Percentiles rank a stretch among this genome's conserved stretches.
Evolutionary conservation across 148 eudicot genomes (phyloP).

Genomic region (Limonium bicolor): DNA sequence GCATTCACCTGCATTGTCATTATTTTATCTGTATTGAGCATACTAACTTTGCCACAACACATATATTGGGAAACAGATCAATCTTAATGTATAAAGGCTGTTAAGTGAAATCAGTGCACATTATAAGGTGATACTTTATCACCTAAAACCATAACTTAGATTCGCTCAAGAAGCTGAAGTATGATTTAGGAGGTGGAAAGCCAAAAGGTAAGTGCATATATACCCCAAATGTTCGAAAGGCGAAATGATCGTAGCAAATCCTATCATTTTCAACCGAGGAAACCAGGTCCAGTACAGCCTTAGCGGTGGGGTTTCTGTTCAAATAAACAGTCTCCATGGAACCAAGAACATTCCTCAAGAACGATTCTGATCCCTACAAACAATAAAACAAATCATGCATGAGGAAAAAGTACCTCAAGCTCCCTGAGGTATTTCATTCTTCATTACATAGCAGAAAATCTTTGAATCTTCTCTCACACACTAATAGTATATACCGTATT

Average conservation of each 20-base stretch:
- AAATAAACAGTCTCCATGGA: constrained; percentile 70
- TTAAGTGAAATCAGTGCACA: too few relatives aligned
- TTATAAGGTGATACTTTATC: too few relatives aligned
- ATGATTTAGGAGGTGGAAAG: too few relatives aligned
- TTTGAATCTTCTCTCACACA: too few relatives aligned
- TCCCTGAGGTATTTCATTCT: too few relatives aligned
- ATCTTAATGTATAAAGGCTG: not conserved
- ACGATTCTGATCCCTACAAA: constrained; percentile 74
- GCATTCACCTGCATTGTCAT: constrained; percentile 44
- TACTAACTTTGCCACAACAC: not conserved
- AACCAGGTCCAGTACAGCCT: constrained; percentile 68
- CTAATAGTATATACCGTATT: too few relatives aligned
- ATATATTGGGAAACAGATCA: not conserved
- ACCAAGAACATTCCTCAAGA: constrained; percentile 59
- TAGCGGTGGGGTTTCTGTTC: constrained; percentile 81
- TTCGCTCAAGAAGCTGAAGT: too few relatives aligned
- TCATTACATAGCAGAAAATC: too few relatives aligned
- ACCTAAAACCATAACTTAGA: too few relatives aligned
- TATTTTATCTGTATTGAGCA: too few relatives aligned
- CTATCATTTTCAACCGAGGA: constrained; percentile 40
- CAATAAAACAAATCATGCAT: not conserved
- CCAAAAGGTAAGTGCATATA: not conserved
- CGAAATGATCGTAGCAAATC: constrained; percentile 85
- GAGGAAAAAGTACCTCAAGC: too few relatives aligned
- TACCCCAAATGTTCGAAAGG: constrained; percentile 96